phyloP scores from a whole-genome alignment of 441 rosid genomes.

The Macaranga tanarius region DNA sequence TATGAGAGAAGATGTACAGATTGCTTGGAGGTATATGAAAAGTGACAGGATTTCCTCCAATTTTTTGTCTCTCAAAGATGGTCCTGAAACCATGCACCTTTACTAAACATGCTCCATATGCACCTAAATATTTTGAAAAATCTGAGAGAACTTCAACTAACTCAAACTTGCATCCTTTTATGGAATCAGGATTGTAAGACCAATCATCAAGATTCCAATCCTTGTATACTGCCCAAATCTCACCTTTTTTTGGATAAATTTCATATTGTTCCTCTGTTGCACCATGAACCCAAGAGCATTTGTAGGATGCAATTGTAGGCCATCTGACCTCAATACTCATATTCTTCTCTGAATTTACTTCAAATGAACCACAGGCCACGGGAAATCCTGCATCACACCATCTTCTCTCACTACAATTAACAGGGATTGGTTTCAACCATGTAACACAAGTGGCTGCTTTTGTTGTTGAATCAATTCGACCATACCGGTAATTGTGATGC shows the following conservation, averaged over 20 bases:
- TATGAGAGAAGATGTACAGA: constrained; percentile 30
- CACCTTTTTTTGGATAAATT: constrained; percentile 32
- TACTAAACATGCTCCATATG: constrained; percentile 17
- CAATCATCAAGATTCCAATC: constrained; percentile 31
- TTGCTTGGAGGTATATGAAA: constrained; percentile 26
- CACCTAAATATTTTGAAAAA: constrained; percentile 30
- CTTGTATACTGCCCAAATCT: constrained; percentile 35
- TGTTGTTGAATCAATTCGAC: constrained; percentile 21
- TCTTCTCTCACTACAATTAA: constrained; percentile 25
- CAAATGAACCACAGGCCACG: constrained; percentile 33
- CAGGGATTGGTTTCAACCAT: constrained; percentile 34
- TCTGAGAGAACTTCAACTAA: constrained; percentile 27
- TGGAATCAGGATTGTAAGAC: constrained; percentile 24
- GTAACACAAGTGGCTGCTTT: constrained; percentile 22
- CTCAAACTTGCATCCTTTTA: constrained; percentile 23
- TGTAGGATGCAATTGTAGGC: constrained; percentile 21
- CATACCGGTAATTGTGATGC: constrained; percentile 27
- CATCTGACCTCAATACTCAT: constrained; percentile 25
- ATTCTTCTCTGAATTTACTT: constrained; percentile 24
- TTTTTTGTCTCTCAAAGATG: constrained; percentile 26
- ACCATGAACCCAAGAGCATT: constrained; percentile 26
- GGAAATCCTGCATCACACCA: constrained; percentile 32
- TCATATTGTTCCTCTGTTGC: constrained; percentile 19
- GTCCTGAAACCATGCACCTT: constrained; percentile 22
- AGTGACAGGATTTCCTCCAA: constrained; percentile 25